Base-by-base conservation (phyloP, 495 filamentous ascomycete species). In the Alectoria sarmentosa region DNA sequence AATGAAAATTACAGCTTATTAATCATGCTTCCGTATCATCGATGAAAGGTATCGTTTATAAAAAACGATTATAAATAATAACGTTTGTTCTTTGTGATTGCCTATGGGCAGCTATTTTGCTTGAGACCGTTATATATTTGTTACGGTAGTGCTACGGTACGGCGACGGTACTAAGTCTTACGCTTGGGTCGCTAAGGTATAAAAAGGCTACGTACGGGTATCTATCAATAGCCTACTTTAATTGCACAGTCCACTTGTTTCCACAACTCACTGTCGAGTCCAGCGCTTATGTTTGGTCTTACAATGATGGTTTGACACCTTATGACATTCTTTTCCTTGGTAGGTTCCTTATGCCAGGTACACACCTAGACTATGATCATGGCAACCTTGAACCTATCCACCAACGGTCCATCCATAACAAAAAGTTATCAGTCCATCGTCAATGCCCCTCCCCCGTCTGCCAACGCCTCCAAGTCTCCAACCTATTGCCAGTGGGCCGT, bases 361-460 rank as follows among this genome's bases (percentile, higher is more conserved):
- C 42, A 41, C 44, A 58, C 57, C 52, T 59, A 54, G 56, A 37
- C 37, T 42, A 55, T 39, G 69, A 73, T 58, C 60, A 99, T 99
- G 94, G 89, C 94, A 39, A 88, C 92, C 58, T 85, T 99, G 67
- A 97, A 99, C 73, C 80, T 90, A 64, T 96, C 92, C 62, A 83
- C 82, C 75, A 91, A 98, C 76, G 91, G 95, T 28, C 86, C 91
- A 42, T 93, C 91, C 41, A 96, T 97, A 75, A 89, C 86, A 61
- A 89, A 88, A 75, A 96, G 91, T 77, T 99, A 99, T 76, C 86
- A 93, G 72, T 84, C 86, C 44, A 86, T 99, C 61, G 81, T 97
- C 73, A 88, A 95, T 70, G 82, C 86, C 65, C 76, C 86, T 57
- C 78, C 81, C 55, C 80, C 88, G 19, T 83, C 88, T 41, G 86